A percentile compares a stretch with the other conserved stretches of the same genome.
Evolutionary conservation across 2,329 filamentous ascomycete genomes (phyloP).

Genomic region (Pseudodiploospora longispora): DNA sequence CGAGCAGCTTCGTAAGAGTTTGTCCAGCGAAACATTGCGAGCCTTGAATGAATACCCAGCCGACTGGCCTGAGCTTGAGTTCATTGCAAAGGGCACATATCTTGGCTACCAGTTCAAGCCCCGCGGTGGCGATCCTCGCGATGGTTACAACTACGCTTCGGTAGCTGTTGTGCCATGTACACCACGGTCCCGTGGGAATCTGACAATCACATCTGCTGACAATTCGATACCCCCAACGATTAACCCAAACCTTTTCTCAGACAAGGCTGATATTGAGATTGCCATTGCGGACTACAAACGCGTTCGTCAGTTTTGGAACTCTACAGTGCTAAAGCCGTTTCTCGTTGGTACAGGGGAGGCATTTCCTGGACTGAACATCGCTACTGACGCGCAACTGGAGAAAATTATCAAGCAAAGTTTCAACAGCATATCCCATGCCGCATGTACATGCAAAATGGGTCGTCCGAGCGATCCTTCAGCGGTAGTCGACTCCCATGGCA

Average conservation of each 20-base stretch:
- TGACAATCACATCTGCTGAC: constrained; percentile 44
- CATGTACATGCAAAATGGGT: constrained; percentile 45
- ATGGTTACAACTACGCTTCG: background rate
- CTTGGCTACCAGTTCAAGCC: background rate
- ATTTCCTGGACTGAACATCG: constrained; percentile 14
- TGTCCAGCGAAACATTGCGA: background rate
- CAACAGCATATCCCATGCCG: constrained; percentile 37
- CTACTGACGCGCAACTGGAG: constrained; percentile 24
- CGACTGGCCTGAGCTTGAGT: constrained; percentile 1
- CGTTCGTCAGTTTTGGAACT: constrained; percentile 33
- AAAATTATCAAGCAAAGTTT: constrained; percentile 25
- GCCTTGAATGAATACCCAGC: background rate
- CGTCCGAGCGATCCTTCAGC: constrained; percentile 36
- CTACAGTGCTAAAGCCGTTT: constrained; percentile 31
- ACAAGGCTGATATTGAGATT: constrained; percentile 49
- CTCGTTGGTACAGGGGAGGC: constrained; percentile 47
- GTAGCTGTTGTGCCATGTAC: constrained; percentile 24
- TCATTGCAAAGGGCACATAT: background rate
- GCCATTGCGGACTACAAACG: constrained; percentile 28
- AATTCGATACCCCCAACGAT: constrained; percentile 31
- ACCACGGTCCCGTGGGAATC: constrained; percentile 49
- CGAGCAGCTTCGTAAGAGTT: background rate
- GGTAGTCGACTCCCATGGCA: constrained; percentile 49
- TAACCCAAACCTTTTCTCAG: constrained; percentile 19
- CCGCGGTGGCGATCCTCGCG: background rate